Conservation (phyloP, 2,329 filamentous ascomycete species). For the Teratosphaeriaceae sp. region DNA sequence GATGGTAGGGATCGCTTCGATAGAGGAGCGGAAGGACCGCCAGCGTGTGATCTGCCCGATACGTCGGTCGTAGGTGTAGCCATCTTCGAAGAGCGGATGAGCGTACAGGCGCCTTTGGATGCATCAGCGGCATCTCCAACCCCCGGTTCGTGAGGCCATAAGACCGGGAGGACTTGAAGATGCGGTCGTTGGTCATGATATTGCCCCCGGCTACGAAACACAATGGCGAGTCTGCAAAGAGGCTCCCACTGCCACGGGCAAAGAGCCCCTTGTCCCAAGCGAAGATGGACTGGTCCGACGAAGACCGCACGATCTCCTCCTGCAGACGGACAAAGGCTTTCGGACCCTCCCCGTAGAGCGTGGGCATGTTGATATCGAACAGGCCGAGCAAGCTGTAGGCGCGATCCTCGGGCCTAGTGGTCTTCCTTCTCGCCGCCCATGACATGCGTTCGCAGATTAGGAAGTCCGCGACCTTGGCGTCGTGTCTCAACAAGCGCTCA, state of each 20-base stretch:
- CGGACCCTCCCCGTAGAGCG: slow-evolving; percentile 34
- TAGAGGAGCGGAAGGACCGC: too few relatives aligned
- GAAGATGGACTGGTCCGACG: slow-evolving; percentile 7
- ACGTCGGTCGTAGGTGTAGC: too few relatives aligned
- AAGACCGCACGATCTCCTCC: slow-evolving; percentile 4
- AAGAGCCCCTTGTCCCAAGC: slow-evolving; percentile 8
- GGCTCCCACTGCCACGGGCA: too few relatives aligned
- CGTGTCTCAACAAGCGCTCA: background rate
- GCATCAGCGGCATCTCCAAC: too few relatives aligned
- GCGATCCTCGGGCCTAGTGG: slow-evolving; percentile 31
- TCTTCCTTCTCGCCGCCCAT: slow-evolving; percentile 8
- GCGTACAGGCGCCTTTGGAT: too few relatives aligned
- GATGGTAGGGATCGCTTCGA: too few relatives aligned
- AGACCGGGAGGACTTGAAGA: too few relatives aligned
- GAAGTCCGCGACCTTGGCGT: background rate
- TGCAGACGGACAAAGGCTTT: slow-evolving; percentile 8
- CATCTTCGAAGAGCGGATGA: too few relatives aligned
- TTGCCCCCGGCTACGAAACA: background rate
- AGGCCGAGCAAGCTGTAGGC: slow-evolving; percentile 41
- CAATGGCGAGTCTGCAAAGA: background rate
- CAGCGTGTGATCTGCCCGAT: too few relatives aligned
- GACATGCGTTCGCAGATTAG: slow-evolving; percentile 2
- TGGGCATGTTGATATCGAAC: slow-evolving; percentile 38
- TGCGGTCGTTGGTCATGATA: too few relatives aligned
- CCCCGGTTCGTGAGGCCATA: too few relatives aligned